Conservation (phyloP, 106 monocot genomes). For the Triglochin maritima region DNA sequence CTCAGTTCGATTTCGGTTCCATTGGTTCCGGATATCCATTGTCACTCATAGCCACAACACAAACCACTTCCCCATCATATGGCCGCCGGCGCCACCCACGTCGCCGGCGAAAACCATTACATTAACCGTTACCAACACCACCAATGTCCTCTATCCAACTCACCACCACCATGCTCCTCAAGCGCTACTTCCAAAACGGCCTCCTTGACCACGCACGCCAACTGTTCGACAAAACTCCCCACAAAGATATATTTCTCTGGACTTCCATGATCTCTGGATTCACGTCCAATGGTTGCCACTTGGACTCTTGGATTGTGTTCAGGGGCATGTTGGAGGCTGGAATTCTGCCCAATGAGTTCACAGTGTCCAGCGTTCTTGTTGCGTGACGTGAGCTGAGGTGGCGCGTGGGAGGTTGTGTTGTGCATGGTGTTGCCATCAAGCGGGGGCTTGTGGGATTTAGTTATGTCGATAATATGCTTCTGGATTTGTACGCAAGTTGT, state of each 20-base stretch:
- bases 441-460: neutral
- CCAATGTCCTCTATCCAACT: neutral
- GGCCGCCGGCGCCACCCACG: too few species aligned
- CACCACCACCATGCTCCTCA: conserved; percentile 33
- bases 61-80: too few species aligned
- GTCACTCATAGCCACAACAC: too few species aligned
- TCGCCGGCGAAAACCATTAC: too few species aligned
- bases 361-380: neutral
- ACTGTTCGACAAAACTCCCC: conserved; percentile 50
- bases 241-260: conserved; percentile 47
- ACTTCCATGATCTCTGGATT: conserved; percentile 66
- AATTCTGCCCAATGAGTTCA: conserved; percentile 28
- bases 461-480: conserved; percentile 9
- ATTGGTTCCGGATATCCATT: too few species aligned
- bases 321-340: conserved; percentile 19
- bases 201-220: conserved; percentile 20
- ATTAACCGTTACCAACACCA: neutral
- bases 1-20: too few species aligned
- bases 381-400: conserved; percentile 10
- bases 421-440: conserved; percentile 1
- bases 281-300: conserved; percentile 13
- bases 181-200: conserved; percentile 16
- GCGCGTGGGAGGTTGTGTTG: neutral
- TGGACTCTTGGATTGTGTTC: conserved; percentile 22
- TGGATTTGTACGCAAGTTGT: conserved; percentile 25